Base-by-base conservation (phyloP, 2,329 filamentous ascomycete genomes). In the Dothideomycetes sp. region DNA sequence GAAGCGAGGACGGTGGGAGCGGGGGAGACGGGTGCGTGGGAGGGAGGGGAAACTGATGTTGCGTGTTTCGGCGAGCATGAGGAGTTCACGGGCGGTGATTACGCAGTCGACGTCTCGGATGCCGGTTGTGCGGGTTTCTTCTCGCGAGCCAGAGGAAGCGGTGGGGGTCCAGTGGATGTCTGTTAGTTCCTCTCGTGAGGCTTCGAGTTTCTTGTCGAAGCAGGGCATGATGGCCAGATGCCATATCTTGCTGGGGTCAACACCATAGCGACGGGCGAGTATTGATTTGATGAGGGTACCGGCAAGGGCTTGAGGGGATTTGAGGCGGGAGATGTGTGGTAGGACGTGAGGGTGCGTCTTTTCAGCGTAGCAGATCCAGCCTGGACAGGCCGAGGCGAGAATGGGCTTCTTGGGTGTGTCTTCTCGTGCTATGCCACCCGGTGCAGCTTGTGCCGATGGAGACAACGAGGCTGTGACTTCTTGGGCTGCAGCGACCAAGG, bases 311-410 rank as follows among this genome's bases (percentile, higher is more conserved):
- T 98, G 91, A 11, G 91, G 89, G 4, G 88, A 95, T 60, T 96
- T 98, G 47, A 96, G 72, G 36, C 77, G 77, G 42, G 88, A 95
- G 39, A 98, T 70, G 59, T 98, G 87, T 19, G 87, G 86, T 36
- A 98, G 72, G 40, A 96, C 79, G 54, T 95, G 81, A 2, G 91
- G 87, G 55, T 98, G 91, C 40, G 89, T 96, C 65, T 98, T 96
- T 60, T 98, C 91, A 18, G 89, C 89, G 55, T 98, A 98, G 64
- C 91, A 98, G 41, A 98, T 89, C 88, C 93, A 98, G 5, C 91
- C 91, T 1, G 91, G 91, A 59, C 91, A 98, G 15, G 86, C 86
- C 3, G 88, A 88, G 7, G 88, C 86, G 32, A 98, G 71, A 19
- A 89, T 77, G 0, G 85, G 84, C 45, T 63, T 64, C 51, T 69